These are phyloP conservation scores for Leishmania arabica DNA, from an alignment of 208 protist genomes.

Conservation along the genomic window DNA sequence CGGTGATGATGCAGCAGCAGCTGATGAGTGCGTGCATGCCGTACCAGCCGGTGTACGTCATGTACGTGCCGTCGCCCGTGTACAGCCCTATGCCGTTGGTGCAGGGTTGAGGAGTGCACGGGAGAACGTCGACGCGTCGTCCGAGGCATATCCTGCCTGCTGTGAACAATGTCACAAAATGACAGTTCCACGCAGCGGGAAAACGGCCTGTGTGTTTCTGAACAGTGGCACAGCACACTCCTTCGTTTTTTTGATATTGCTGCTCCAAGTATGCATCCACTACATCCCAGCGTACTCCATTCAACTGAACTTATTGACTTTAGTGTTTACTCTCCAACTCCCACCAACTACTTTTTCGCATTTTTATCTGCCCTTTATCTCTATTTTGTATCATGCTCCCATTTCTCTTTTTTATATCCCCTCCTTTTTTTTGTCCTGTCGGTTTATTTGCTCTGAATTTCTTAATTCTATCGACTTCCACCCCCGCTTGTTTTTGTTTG, in stretches of 20 bases:
- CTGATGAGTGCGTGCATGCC: slow-evolving; percentile 37
- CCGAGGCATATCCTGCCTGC: not conserved
- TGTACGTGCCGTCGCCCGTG: slow-evolving; percentile 40
- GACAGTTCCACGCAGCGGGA: not conserved
- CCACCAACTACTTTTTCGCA: slow-evolving; percentile 25
- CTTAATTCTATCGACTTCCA: not conserved
- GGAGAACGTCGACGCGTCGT: not conserved
- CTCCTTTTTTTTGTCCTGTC: not conserved
- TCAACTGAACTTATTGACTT: slow-evolving; percentile 36
- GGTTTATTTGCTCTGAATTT: not conserved
- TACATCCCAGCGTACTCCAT: not conserved
- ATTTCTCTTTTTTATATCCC: not conserved
- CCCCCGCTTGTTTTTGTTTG: not conserved
- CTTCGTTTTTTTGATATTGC: slow-evolving; percentile 10
- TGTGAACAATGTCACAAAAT: slow-evolving; percentile 11
- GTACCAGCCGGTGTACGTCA: slow-evolving; percentile 55
- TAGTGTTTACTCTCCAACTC: slow-evolving; percentile 33
- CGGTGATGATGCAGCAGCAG: slow-evolving; percentile 66
- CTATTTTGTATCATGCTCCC: not conserved
- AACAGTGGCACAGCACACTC: not conserved
- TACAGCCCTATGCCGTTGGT: slow-evolving; percentile 28
- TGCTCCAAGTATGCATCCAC: slow-evolving; percentile 4
- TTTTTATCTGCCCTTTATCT: slow-evolving; percentile 1
- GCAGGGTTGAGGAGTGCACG: slow-evolving; percentile 20
- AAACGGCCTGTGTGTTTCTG: not conserved